Conservation (phyloP, 1,139 yeast genomes). For the Blastobotrys capitulatus region DNA sequence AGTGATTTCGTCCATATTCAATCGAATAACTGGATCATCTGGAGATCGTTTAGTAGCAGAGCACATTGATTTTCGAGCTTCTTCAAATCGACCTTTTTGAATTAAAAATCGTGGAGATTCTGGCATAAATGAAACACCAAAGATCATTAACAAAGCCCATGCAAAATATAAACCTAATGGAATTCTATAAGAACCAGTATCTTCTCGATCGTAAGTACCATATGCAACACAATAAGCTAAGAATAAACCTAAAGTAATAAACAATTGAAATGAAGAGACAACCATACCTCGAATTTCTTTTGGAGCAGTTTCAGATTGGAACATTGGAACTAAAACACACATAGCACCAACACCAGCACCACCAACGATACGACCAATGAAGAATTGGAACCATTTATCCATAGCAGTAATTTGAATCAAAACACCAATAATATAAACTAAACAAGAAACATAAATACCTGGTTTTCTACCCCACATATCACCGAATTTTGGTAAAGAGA, state of each 20-base stretch:
- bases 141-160: conserved; percentile 7
- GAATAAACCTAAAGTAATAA: neutral
- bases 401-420: conserved; percentile 1
- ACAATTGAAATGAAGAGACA: conserved; percentile 3
- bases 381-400: conserved; percentile 41
- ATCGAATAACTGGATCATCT: conserved; percentile 10
- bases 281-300: conserved; percentile 1
- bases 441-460: neutral
- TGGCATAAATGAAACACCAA: conserved; percentile 9
- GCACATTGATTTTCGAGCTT: conserved; percentile 11
- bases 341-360: neutral
- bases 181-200: neutral
- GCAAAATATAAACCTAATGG: conserved; percentile 1
- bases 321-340: neutral
- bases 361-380: neutral
- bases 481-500: conserved; percentile 43
- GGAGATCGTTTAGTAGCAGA: neutral
- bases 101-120: conserved; percentile 12
- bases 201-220: neutral
- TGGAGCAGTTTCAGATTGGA: conserved; percentile 5
- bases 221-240: neutral
- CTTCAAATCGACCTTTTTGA: conserved; percentile 11
- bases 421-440: neutral
- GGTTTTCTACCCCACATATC: conserved; percentile 4
- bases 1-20: conserved; percentile 44